Evolutionary conservation across 1,284 basidiomycete genomes (phyloP).

Genomic region (Malassezia sp.): DNA sequence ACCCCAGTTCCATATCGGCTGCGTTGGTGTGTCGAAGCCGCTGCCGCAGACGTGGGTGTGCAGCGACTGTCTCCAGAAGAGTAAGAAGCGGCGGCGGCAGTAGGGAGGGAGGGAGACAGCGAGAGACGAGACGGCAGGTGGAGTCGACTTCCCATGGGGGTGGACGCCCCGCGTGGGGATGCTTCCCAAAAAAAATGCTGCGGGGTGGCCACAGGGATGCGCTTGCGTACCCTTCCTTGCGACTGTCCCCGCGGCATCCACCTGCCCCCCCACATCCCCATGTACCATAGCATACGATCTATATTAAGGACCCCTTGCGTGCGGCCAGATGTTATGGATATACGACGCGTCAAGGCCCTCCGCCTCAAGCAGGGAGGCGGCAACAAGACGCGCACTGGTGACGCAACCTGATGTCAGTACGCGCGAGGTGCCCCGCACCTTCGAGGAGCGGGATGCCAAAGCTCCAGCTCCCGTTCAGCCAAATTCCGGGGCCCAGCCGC

Average conservation of each 20-base stretch:
- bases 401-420: constrained; percentile 15
- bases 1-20: constrained; percentile 46
- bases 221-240: too few relatives aligned
- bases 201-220: too few relatives aligned
- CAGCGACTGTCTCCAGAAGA: constrained; percentile 16
- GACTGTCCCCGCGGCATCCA: too few relatives aligned
- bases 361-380: constrained; percentile 3
- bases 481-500: constrained; percentile 17
- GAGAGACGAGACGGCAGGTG: too few relatives aligned
- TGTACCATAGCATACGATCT: not conserved
- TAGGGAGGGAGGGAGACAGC: too few relatives aligned
- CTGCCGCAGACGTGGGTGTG: constrained; percentile 38
- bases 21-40: constrained; percentile 43
- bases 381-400: constrained; percentile 17
- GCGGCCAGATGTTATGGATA: not conserved
- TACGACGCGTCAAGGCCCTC: too few relatives aligned
- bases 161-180: too few relatives aligned
- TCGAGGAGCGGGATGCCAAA: constrained; percentile 28
- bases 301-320: not conserved
- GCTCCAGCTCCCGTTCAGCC: constrained; percentile 23
- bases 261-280: too few relatives aligned
- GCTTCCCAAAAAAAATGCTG: too few relatives aligned
- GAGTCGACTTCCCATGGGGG: too few relatives aligned
- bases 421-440: constrained; percentile 5
- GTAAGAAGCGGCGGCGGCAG: constrained; percentile 8